Evolutionary conservation across 1,139 yeast genomes (phyloP), one percentile per base, ranked within the genome.

Genomic region (Lodderomyces orthopsilosis): DNA sequence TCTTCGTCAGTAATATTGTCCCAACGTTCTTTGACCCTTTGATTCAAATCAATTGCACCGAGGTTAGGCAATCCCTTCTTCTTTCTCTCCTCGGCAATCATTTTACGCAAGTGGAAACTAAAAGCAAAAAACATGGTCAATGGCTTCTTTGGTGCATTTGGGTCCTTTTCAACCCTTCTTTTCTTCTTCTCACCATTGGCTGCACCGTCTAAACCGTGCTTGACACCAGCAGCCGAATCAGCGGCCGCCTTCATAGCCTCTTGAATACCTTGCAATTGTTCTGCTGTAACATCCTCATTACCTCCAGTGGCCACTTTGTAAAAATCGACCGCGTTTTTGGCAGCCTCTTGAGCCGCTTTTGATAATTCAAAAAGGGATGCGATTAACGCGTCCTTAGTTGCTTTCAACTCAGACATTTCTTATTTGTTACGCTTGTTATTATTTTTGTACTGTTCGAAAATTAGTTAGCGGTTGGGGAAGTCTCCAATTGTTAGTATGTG

Each of bases 41-140:
- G 83, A 38, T 94, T 86, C 68, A 88, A 77, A 54, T 87, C 95
- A 35, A 81, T 78, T 41, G 91, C 86, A 19, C 83, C 73, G 51
- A 85, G 70, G 6, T 89, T 77, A 14, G 84, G 76, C 50, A 78
- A 71, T 27, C 84, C 83, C 46, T 74, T 70, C 41, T 70, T 67
- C 47, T 68, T 72, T 60, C 94, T 76, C 51, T 85, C 89, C 47
- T 81, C 82, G 48, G 84, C 80, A 51, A 89, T 66, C 40, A 59
- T 57, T 47, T 81, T 84, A 58, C 91, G 77, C 47, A 80, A 73
- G 53, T 78, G 78, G 53, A 83, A 82, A 35, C 84, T 77, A 61
- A 80, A 89, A 35, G 91, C 85, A 64, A 89, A 87, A 68, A 83
- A 89, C 46, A 87, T 85, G 32, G 96, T 88, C 58, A 86, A 68